A percentile compares a stretch with the other conserved stretches of the same genome.
phyloP scores from a whole-genome alignment of 2,329 filamentous ascomycete species.

The Delphinella strobiligena region DNA sequence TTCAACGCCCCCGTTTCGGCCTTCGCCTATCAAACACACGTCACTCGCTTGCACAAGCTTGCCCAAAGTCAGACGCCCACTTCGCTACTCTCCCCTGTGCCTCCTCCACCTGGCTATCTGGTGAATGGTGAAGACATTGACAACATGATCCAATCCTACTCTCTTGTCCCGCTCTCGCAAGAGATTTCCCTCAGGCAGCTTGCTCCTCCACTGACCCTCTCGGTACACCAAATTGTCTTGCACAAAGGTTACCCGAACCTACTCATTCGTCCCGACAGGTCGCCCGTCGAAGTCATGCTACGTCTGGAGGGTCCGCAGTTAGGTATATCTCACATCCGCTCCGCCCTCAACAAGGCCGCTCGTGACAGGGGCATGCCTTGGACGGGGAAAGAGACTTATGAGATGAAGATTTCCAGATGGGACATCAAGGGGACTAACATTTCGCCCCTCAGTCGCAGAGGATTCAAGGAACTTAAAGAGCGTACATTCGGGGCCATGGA shows the following conservation, averaged over 20 bases:
- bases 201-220: constrained; percentile 21
- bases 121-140: constrained; percentile 36
- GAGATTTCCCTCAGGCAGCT: constrained; percentile 14
- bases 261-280: constrained; percentile 15
- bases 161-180: constrained; percentile 31
- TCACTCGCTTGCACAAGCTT: constrained; percentile 38
- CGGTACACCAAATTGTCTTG: constrained; percentile 22
- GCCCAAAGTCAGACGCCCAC: constrained; percentile 30
- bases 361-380: constrained; percentile 14
- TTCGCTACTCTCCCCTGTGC: constrained; percentile 29
- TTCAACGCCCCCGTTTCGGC: constrained; percentile 53
- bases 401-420: constrained; percentile 17
- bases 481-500: no score
- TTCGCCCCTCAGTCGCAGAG: neutral
- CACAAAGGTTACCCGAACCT: constrained; percentile 21
- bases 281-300: constrained; percentile 21
- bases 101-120: constrained; percentile 29
- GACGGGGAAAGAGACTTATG: constrained; percentile 16
- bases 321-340: constrained; percentile 11
- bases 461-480: no score
- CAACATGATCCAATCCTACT: constrained; percentile 32
- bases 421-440: constrained; percentile 10
- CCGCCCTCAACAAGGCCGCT: constrained; percentile 15
- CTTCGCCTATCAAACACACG: constrained; percentile 46
- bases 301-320: constrained; percentile 22